phyloP scores from a whole-genome alignment of 2,329 filamentous ascomycete genomes.

The Didymella sp. region DNA sequence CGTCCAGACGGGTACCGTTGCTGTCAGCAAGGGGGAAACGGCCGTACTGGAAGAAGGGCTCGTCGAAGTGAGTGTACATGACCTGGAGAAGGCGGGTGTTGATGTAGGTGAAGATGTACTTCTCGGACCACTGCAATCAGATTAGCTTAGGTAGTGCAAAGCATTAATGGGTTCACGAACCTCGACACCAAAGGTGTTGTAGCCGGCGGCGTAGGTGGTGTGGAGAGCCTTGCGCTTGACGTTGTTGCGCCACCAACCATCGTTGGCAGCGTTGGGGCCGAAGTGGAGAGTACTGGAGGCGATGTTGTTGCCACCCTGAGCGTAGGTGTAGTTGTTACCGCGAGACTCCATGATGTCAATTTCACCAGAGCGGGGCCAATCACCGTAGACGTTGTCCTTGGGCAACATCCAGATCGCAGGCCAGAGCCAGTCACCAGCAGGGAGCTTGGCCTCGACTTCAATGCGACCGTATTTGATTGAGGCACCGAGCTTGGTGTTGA shows the following conservation, averaged over 20 bases:
- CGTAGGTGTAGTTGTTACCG: constrained; percentile 81
- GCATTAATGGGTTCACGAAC: constrained; percentile 20
- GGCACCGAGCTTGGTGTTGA: constrained; percentile 75
- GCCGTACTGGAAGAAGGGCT: constrained; percentile 72
- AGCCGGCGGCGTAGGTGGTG: constrained; percentile 72
- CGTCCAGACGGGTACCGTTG: constrained; percentile 70
- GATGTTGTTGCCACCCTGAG: constrained; percentile 81
- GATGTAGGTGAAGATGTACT: constrained; percentile 87
- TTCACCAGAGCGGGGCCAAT: constrained; percentile 81
- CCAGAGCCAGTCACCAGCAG: constrained; percentile 85
- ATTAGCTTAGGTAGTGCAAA: constrained; percentile 10
- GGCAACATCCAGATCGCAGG: constrained; percentile 93
- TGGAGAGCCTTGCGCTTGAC: constrained; percentile 77
- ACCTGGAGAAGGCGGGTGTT: constrained; percentile 81
- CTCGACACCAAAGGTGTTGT: constrained; percentile 81
- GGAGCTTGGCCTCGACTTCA: constrained; percentile 78
- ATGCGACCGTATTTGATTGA: constrained; percentile 81
- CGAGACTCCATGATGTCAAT: constrained; percentile 84
- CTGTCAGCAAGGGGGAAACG: constrained; percentile 67
- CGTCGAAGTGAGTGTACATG: constrained; percentile 75
- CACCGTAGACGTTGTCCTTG: constrained; percentile 72
- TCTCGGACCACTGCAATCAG: constrained; percentile 71
- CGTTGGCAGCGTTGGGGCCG: constrained; percentile 74
- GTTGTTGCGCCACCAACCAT: constrained; percentile 85
- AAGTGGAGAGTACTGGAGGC: constrained; percentile 81